phyloP scores from a whole-genome alignment of 805 yeast species.

The Ogataea allantospora region DNA sequence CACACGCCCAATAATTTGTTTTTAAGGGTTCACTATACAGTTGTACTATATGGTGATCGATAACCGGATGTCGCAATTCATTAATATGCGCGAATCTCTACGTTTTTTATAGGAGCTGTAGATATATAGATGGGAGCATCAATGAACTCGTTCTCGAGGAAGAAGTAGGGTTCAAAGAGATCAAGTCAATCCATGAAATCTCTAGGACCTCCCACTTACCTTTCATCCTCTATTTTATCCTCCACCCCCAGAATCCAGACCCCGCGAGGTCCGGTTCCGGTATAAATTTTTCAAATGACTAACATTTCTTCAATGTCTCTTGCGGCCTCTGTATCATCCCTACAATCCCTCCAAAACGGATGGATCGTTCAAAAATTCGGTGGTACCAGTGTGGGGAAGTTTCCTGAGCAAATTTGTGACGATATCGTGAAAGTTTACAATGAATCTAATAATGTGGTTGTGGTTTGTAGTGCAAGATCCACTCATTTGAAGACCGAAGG shows the following conservation, averaged over 20 bases:
- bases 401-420: slow-evolving; percentile 79
- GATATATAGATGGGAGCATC: no score
- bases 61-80: no score
- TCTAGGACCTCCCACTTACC: background rate
- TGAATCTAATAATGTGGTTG: slow-evolving; percentile 68
- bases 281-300: slow-evolving; percentile 8
- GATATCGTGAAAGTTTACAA: slow-evolving; percentile 74
- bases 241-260: background rate
- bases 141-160: no score
- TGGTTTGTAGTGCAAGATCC: slow-evolving; percentile 94
- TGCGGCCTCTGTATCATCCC: slow-evolving; percentile 25
- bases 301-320: slow-evolving; percentile 20
- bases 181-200: background rate
- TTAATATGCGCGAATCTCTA: no score
- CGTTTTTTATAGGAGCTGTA: no score
- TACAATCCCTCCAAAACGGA: slow-evolving; percentile 21
- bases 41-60: no score
- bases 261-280: slow-evolving; percentile 5
- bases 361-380: slow-evolving; percentile 95
- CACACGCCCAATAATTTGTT: slow-evolving; percentile 53
- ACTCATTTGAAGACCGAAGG: slow-evolving; percentile 91
- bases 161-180: no score
- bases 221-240: background rate
- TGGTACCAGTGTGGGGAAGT: slow-evolving; percentile 96
- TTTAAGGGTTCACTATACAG: background rate